Conservation (phyloP, 1,284 basidiomycete genomes). For the Hortiboletus rubellus region DNA sequence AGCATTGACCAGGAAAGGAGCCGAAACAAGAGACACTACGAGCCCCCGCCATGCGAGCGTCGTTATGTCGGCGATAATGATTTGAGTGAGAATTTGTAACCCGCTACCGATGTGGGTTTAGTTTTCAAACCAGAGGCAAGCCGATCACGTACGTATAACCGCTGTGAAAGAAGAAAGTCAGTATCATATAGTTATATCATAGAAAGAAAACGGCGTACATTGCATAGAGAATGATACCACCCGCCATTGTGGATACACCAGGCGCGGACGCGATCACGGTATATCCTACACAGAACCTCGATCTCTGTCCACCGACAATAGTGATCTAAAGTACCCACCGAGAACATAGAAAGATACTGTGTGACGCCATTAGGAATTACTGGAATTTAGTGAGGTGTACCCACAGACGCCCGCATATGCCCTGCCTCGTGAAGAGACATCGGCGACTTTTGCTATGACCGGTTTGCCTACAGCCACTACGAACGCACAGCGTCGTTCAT, state of each 20-base stretch:
- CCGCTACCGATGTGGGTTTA: conserved; percentile 39
- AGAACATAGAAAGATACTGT: conserved; percentile 58
- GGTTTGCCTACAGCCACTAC: conserved; percentile 71
- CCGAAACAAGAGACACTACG: conserved; percentile 59
- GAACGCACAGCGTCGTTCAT: not conserved
- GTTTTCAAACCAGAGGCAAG: not conserved
- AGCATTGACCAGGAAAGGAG: conserved; percentile 68
- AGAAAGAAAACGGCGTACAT: conserved; percentile 39
- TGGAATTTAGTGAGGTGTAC: conserved; percentile 28
- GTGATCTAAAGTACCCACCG: conserved; percentile 33
- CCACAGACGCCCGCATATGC: conserved; percentile 64
- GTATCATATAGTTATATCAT: not conserved
- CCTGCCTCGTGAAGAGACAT: conserved; percentile 59
- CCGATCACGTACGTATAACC: conserved; percentile 49
- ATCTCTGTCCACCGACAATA: not conserved
- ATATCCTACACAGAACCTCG: conserved; percentile 44
- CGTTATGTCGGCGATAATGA: conserved; percentile 80
- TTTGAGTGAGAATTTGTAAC: conserved; percentile 72
- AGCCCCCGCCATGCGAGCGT: conserved; percentile 78
- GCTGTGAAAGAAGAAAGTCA: conserved; percentile 32
- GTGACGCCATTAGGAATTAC: not conserved
- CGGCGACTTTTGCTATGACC: conserved; percentile 77
- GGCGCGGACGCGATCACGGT: conserved; percentile 67
- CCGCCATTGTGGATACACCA: conserved; percentile 49
- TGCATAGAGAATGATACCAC: conserved; percentile 59